These are phyloP conservation scores for Chenopodium berlandieri DNA, from an alignment of 148 eudicot genomes.

Conservation along the genomic window DNA sequence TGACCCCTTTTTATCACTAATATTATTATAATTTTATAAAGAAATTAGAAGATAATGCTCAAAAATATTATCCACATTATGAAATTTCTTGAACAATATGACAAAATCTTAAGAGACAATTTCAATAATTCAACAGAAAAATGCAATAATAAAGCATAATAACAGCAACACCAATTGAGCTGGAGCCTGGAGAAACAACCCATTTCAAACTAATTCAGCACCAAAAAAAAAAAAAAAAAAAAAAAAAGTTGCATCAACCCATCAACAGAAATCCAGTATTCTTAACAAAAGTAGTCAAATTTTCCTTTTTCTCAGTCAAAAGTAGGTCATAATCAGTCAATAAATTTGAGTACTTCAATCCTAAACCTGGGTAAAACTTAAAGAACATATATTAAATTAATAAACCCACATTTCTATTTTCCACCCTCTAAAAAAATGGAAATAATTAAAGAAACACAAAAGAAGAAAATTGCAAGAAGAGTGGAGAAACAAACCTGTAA, in stretches of 20 bases:
- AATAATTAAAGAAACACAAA: not conserved
- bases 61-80: not conserved
- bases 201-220: not conserved
- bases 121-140: not conserved
- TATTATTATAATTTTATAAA: too few species aligned
- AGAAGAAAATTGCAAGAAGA: not conserved
- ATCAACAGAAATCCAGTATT: not conserved
- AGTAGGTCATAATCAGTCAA: constrained; percentile 19
- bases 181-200: not conserved
- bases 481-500: constrained; percentile 20
- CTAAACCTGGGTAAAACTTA: not conserved
- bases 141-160: not conserved
- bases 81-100: not conserved
- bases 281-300: not conserved
- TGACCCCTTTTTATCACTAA: not conserved
- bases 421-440: not conserved
- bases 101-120: not conserved
- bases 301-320: constrained; percentile 7
- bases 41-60: not conserved
- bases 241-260: not conserved
- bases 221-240: too few species aligned
- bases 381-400: not conserved
- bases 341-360: not conserved
- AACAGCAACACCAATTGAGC: not conserved
- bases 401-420: not conserved